Percentiles rank a stretch among this genome's conserved stretches.
Evolutionary conservation across 306 rosid genomes (phyloP).

Genomic region (Luffa acutangula): DNA sequence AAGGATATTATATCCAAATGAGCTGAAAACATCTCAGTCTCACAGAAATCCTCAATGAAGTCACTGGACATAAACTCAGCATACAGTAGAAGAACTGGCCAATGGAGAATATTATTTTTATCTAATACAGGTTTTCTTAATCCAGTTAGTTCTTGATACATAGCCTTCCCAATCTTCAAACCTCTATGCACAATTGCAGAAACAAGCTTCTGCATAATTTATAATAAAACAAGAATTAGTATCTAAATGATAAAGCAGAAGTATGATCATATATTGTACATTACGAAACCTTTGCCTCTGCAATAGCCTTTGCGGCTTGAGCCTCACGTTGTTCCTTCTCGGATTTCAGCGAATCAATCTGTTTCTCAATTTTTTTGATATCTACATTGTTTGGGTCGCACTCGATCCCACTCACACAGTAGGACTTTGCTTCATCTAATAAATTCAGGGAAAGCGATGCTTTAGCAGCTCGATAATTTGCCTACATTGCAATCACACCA

Average conservation of each 20-base stretch:
- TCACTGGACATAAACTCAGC: slow-evolving; percentile 97
- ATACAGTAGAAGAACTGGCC: slow-evolving; percentile 93
- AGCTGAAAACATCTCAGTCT: slow-evolving; percentile 75
- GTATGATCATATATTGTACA: background rate
- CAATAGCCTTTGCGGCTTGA: slow-evolving; percentile 48
- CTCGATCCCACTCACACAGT: slow-evolving; percentile 50
- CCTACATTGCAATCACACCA: slow-evolving; percentile 34
- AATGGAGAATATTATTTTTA: slow-evolving; percentile 63
- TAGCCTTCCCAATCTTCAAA: slow-evolving; percentile 64
- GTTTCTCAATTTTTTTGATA: slow-evolving; percentile 47
- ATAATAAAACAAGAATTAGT: slow-evolving; percentile 15
- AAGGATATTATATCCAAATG: slow-evolving; percentile 97
- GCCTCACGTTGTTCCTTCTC: slow-evolving; percentile 65
- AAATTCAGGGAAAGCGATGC: slow-evolving; percentile 61
- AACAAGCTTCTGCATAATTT: slow-evolving; percentile 46
- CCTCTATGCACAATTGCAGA: slow-evolving; percentile 56
- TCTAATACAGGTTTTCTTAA: slow-evolving; percentile 59
- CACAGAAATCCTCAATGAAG: slow-evolving; percentile 89
- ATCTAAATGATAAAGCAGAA: slow-evolving; percentile 14
- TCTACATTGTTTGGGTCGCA: slow-evolving; percentile 63
- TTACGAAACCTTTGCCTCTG: slow-evolving; percentile 52
- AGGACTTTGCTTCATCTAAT: slow-evolving; percentile 53
- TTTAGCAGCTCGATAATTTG: slow-evolving; percentile 74
- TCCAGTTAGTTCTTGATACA: slow-evolving; percentile 67
- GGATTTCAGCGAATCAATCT: slow-evolving; percentile 42